Evolutionary conservation across 192 early-diverging fungal genomes (phyloP).

Genomic region (Coemansia pectinata): DNA sequence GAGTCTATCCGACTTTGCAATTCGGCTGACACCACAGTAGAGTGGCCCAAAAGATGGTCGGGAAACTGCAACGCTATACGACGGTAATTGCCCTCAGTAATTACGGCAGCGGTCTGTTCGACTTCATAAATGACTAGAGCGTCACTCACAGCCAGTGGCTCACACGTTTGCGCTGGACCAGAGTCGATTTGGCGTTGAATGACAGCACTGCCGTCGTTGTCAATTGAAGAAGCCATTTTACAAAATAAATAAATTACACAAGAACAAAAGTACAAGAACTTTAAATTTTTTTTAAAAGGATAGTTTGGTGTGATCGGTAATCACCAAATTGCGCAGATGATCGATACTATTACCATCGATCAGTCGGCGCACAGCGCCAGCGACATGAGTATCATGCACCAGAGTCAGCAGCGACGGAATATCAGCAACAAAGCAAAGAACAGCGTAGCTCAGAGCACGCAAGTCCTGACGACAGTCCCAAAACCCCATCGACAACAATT

Average conservation of each 20-base stretch:
- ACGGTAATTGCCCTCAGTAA: conserved; percentile 51
- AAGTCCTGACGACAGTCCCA: conserved; percentile 22
- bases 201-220: conserved; percentile 68
- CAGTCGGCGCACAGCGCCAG: neutral
- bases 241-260: conserved; percentile 6
- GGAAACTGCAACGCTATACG: conserved; percentile 90
- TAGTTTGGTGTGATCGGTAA: conserved; percentile 3
- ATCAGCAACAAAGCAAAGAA: neutral
- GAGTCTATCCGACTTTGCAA: conserved; percentile 54
- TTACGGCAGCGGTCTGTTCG: conserved; percentile 59
- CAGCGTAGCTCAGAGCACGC: conserved; percentile 10
- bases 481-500: conserved; percentile 19
- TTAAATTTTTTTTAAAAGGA: neutral
- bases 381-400: conserved; percentile 6
- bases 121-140: conserved; percentile 63
- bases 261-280: neutral
- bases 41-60: conserved; percentile 76
- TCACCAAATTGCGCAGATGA: conserved; percentile 9
- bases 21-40: conserved; percentile 62
- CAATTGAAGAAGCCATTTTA: conserved; percentile 19
- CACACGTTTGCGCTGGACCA: conserved; percentile 19
- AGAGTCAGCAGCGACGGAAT: neutral
- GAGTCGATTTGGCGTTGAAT: conserved; percentile 57
- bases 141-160: conserved; percentile 28
- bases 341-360: neutral